Evolutionary conservation across 352 stramenopile species (phyloP), one percentile per base, ranked within the genome.

Genomic region (Globisporangium paroecandrum): DNA sequence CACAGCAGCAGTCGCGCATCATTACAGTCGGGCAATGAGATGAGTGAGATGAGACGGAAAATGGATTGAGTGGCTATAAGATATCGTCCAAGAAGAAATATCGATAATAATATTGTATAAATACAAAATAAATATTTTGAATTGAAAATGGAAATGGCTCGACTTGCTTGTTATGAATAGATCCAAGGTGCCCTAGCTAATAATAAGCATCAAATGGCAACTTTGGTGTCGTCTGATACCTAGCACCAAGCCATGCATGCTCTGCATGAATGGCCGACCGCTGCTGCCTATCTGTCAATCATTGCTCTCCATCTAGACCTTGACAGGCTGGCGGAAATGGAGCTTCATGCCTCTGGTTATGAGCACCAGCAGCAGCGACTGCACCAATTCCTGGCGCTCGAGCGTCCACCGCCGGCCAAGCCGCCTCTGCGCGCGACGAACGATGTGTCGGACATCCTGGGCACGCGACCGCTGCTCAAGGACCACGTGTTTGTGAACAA

Each of bases 401-500:
- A 78, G 51, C 60, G 63, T 22, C 62, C 66, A 15, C 73, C 71
- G 10, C 66, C 68, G 5, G 41, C 61, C 24, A 75, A 79, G 25
- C 66, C 64, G 2, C 82, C 79, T 12, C 53, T 80, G 15, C 79
- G 83, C 60, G 58, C 64, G 13, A 89, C 85, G 63, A 91, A 93
- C 70, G 72, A 90, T 56, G 75, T 93, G 51, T 81, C 79, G 6
- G 85, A 93, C 58, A 93, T 93, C 49, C 43, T 64, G 8, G 82
- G 82, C 43, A 67, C 85, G 6, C 65, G 69, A 13, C 78, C 81
- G 20, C 43, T 83, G 70, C 71, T 91, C 24, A 89, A 91, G 57
- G 78, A 78, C 65, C 81, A 85, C 72, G 73, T 85, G 47, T 89
- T 78, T 62, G 72, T 81, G 8, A 78, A 92, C 72, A 92, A 90